Evolutionary conservation across 495 filamentous ascomycete species (phyloP).

Genomic region (Ascodesmis nigricans): DNA sequence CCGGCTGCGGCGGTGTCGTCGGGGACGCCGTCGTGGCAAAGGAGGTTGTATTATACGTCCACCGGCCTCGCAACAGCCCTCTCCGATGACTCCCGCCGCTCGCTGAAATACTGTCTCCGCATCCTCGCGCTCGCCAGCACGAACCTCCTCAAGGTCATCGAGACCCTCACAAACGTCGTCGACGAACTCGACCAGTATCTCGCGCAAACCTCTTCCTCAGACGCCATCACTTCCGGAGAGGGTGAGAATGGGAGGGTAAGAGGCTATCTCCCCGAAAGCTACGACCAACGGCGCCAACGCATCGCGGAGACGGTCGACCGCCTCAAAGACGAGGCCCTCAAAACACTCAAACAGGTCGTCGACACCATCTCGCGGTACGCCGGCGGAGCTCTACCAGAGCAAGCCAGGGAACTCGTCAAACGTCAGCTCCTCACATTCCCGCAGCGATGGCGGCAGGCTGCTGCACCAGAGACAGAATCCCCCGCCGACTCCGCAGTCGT

Average conservation of each 20-base stretch:
- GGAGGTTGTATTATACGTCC: slow-evolving; percentile 57
- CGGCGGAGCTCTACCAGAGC: slow-evolving; percentile 63
- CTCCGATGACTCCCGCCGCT: slow-evolving; percentile 58
- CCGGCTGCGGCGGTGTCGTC: slow-evolving; percentile 27
- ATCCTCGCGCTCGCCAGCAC: slow-evolving; percentile 58
- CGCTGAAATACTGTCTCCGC: slow-evolving; percentile 52
- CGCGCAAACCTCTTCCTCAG: slow-evolving; percentile 12
- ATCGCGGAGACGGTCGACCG: slow-evolving; percentile 28
- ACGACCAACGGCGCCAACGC: slow-evolving; percentile 22
- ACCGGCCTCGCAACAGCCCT: slow-evolving; percentile 71
- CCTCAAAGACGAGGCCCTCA: slow-evolving; percentile 50
- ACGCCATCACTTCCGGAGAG: slow-evolving; percentile 9
- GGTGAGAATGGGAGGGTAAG: too few relatives aligned
- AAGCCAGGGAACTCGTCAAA: slow-evolving; percentile 54
- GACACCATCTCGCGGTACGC: slow-evolving; percentile 64
- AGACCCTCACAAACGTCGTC: slow-evolving; percentile 44
- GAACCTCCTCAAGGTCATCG: slow-evolving; percentile 45
- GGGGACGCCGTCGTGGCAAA: slow-evolving; percentile 57
- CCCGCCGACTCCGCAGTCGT: slow-evolving; percentile 25
- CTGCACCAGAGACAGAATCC: slow-evolving; percentile 13
- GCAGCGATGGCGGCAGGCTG: slow-evolving; percentile 45
- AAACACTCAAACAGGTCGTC: slow-evolving; percentile 53
- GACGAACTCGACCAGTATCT: slow-evolving; percentile 46
- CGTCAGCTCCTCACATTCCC: slow-evolving; percentile 56
- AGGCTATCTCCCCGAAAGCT: slow-evolving; percentile 10